Evolutionary conservation across 805 yeast species (phyloP).

Genomic region (Saturnispora halmiae): DNA sequence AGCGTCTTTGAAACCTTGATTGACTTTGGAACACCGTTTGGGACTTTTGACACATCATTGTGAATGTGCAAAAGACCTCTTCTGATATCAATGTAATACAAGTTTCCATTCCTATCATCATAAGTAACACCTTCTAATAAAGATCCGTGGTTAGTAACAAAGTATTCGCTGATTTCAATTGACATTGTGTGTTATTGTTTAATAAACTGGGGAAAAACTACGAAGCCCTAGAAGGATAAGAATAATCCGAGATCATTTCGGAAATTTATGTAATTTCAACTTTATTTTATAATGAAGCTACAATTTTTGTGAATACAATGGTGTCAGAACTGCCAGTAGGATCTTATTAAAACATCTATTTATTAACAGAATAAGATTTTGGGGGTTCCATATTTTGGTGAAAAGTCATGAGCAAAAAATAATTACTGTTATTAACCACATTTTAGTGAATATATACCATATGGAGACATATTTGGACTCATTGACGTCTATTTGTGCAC

Average conservation of each 20-base stretch:
- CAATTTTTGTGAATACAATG: too few relatives aligned
- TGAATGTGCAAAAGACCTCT: conserved; percentile 29
- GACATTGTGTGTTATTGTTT: conserved; percentile 5
- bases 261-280: too few relatives aligned
- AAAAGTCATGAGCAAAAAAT: too few relatives aligned
- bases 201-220: not conserved
- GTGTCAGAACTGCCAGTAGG: too few relatives aligned
- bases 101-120: conserved; percentile 44
- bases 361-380: too few relatives aligned
- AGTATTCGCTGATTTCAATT: conserved; percentile 15
- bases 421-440: too few relatives aligned
- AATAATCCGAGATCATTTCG: not conserved
- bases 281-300: too few relatives aligned
- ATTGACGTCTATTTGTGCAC: conserved; percentile 29
- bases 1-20: conserved; percentile 34
- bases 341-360: too few relatives aligned
- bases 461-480: conserved; percentile 35
- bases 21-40: conserved; percentile 28
- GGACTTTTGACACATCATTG: conserved; percentile 9
- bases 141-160: conserved; percentile 31
- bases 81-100: conserved; percentile 41
- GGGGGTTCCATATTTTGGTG: too few relatives aligned
- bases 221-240: not conserved
- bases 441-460: not conserved
- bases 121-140: conserved; percentile 63